Conservation (phyloP, 768 basidiomycete species). For the Gloeophyllum trabeum region DNA sequence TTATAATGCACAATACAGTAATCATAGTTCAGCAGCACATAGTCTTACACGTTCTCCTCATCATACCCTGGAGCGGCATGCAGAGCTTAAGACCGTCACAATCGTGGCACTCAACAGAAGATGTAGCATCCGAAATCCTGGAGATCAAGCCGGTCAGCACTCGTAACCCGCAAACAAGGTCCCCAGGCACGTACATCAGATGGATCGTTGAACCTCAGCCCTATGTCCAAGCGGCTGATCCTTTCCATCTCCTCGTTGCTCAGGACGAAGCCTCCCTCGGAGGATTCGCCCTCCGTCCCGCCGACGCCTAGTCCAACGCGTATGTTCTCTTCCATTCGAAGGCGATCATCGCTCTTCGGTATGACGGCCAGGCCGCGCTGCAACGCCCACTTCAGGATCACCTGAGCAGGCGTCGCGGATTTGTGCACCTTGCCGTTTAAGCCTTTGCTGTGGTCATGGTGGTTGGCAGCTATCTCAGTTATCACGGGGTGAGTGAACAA, state of each 20-base stretch:
- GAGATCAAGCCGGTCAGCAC: too few species aligned
- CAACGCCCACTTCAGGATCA: slow-evolving; percentile 71
- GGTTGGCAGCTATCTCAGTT: slow-evolving; percentile 11
- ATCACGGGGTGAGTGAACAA: slow-evolving; percentile 16
- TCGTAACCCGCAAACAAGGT: too few species aligned
- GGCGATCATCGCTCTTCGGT: slow-evolving; percentile 50
- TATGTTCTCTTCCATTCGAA: slow-evolving; percentile 26
- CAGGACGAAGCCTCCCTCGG: slow-evolving; percentile 17
- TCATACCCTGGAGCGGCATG: too few species aligned
- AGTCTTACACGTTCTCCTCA: too few species aligned
- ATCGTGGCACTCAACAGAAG: too few species aligned
- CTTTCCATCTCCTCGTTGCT: slow-evolving; percentile 20
- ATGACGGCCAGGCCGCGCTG: slow-evolving; percentile 66
- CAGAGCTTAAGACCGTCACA: too few species aligned
- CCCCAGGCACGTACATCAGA: slow-evolving; percentile 16
- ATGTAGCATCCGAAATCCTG: too few species aligned
- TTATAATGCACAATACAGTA: too few species aligned
- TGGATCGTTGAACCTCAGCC: slow-evolving; percentile 24
- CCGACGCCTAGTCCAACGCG: too few species aligned
- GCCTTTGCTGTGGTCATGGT: too few species aligned
- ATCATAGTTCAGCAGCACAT: too few species aligned
- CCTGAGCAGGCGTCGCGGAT: slow-evolving; percentile 36
- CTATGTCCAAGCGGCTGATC: slow-evolving; percentile 20
- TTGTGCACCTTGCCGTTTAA: slow-evolving; percentile 15
- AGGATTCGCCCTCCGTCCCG: too few species aligned